Percentiles rank a stretch among this genome's conserved stretches.
These are phyloP conservation scores for Syzygium syzygioides DNA, from an alignment of 441 rosid genomes.

Conservation along the genomic window DNA sequence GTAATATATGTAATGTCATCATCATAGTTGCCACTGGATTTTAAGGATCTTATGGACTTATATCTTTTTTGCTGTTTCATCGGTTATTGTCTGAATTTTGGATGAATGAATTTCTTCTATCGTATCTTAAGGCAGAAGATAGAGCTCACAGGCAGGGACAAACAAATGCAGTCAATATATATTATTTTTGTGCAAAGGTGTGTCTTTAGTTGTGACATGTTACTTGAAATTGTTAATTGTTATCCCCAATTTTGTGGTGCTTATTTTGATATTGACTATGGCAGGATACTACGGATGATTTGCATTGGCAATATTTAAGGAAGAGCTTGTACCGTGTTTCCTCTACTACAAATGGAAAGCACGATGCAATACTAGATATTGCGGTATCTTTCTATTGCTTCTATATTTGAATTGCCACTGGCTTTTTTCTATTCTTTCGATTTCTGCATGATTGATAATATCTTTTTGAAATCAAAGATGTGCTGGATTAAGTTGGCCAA, in stretches of 20 bases:
- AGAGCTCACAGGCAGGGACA: constrained; percentile 97
- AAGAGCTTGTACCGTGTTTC: constrained; percentile 75
- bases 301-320: constrained; percentile 69
- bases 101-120: constrained; percentile 3
- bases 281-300: constrained; percentile 84
- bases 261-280: constrained; percentile 7
- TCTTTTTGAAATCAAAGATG: not conserved
- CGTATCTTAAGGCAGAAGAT: constrained; percentile 77
- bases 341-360: constrained; percentile 89
- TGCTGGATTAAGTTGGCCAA: not conserved
- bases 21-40: not conserved
- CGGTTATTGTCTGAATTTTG: not conserved
- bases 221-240: not conserved
- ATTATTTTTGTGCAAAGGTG: constrained; percentile 90
- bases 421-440: not conserved
- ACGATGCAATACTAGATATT: constrained; percentile 71
- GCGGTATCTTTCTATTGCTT: constrained; percentile 30
- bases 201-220: constrained; percentile 1
- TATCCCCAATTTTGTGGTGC: constrained; percentile 1
- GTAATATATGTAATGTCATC: not conserved
- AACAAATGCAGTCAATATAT: constrained; percentile 75
- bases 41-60: not conserved
- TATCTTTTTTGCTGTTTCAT: not conserved
- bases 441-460: not conserved
- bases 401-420: not conserved